A percentile compares a stretch with the other conserved stretches of the same genome.
phyloP scores from a whole-genome alignment of 208 protist species.

The Trichomonas gallinae region DNA sequence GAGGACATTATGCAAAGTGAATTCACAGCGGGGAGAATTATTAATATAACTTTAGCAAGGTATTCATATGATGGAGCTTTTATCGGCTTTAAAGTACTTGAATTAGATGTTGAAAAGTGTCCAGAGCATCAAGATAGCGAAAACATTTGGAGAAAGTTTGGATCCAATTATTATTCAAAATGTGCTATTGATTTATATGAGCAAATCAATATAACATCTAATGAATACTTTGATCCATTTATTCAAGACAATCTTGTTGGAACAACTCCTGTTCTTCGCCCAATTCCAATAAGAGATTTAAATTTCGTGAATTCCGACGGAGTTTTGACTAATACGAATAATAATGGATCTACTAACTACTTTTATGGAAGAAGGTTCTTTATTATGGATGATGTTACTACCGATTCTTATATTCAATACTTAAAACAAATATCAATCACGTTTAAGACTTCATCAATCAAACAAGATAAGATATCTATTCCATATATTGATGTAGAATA shows the following conservation, averaged over 20 bases:
- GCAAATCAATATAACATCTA: not conserved
- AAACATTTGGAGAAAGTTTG: not conserved
- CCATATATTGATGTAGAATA: not conserved
- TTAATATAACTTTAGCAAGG: not conserved
- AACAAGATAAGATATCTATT: not conserved
- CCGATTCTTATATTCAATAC: not conserved
- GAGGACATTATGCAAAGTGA: not conserved
- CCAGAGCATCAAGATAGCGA: not conserved
- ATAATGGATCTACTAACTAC: not conserved
- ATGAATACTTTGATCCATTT: not conserved
- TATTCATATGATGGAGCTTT: not conserved
- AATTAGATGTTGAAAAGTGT: not conserved
- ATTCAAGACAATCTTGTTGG: not conserved
- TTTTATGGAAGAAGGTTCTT: not conserved
- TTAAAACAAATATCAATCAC: not conserved
- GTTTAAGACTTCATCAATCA: not conserved
- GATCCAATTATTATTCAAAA: not conserved
- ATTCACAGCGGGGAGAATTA: not conserved
- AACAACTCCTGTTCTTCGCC: not conserved
- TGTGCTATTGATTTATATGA: not conserved
- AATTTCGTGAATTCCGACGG: not conserved
- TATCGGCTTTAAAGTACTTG: not conserved
- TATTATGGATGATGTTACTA: not conserved
- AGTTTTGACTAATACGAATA: not conserved
- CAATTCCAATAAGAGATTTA: not conserved